A percentile compares a stretch with the other conserved stretches of the same genome.
Conservation (phyloP, 805 yeast species). For the Suhomyces faveliae region DNA sequence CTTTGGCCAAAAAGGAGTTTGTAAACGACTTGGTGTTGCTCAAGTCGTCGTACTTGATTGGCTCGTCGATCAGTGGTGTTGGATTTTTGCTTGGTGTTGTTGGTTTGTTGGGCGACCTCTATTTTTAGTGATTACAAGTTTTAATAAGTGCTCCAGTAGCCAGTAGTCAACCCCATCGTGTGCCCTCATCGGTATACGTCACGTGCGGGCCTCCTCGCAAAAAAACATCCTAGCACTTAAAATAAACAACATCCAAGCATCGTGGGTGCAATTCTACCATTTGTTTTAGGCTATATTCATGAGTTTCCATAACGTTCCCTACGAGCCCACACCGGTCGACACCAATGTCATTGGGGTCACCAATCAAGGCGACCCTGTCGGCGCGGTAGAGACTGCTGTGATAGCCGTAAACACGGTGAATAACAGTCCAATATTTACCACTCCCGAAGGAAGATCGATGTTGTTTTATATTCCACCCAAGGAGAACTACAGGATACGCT, state of each 20-base stretch:
- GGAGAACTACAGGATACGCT: constrained; percentile 4
- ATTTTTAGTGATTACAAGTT: background rate
- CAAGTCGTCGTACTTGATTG: constrained; percentile 36
- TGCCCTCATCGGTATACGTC: background rate
- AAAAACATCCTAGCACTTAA: constrained; percentile 9
- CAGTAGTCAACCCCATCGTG: no score
- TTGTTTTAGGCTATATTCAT: background rate
- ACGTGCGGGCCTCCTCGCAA: background rate
- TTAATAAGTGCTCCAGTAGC: background rate
- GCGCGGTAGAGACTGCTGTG: constrained; percentile 1
- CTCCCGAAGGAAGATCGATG: constrained; percentile 4
- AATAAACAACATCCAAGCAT: constrained; percentile 7
- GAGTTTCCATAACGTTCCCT: constrained; percentile 7
- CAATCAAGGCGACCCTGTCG: background rate
- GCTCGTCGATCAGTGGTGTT: constrained; percentile 42
- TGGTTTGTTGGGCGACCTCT: constrained; percentile 59
- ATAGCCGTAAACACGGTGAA: background rate
- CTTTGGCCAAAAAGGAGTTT: constrained; percentile 38
- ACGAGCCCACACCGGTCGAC: background rate
- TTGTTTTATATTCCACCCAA: constrained; percentile 6
- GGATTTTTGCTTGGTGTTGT: constrained; percentile 50
- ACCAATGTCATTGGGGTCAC: background rate
- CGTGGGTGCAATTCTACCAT: background rate
- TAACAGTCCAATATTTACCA: constrained; percentile 3
- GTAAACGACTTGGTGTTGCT: constrained; percentile 27